phyloP scores from a whole-genome alignment of 2,329 filamentous ascomycete species.

The Didymellaceae sp. region DNA sequence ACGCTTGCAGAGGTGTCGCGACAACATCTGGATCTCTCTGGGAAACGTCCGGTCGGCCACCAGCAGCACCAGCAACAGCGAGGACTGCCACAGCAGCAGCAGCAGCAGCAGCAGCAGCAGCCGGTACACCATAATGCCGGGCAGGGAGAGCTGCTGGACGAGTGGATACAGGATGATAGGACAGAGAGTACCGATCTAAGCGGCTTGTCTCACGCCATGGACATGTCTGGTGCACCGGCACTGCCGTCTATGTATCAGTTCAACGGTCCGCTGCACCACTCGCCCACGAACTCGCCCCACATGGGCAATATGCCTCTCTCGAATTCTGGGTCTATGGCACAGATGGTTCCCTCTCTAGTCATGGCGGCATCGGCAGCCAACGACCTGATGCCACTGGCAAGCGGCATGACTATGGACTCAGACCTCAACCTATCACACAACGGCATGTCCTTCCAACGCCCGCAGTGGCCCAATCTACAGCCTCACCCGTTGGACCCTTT shows the following conservation, averaged over 20 bases:
- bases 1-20: slow-evolving; percentile 88
- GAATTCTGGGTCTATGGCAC: slow-evolving; percentile 38
- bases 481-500: slow-evolving; percentile 42
- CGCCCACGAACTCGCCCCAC: slow-evolving; percentile 45
- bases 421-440: slow-evolving; percentile 41
- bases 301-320: slow-evolving; percentile 41
- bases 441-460: slow-evolving; percentile 43
- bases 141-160: slow-evolving; percentile 43
- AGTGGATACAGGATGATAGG: slow-evolving; percentile 49
- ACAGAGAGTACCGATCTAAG: slow-evolving; percentile 37
- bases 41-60: slow-evolving; percentile 50
- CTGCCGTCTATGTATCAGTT: slow-evolving; percentile 50
- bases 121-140: slow-evolving; percentile 22
- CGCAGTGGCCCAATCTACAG: slow-evolving; percentile 41
- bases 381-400: slow-evolving; percentile 47
- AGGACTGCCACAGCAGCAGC: slow-evolving; percentile 11
- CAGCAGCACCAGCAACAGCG: slow-evolving; percentile 6
- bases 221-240: slow-evolving; percentile 43
- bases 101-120: slow-evolving; percentile 13
- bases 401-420: slow-evolving; percentile 44
- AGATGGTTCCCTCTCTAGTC: slow-evolving; percentile 48
- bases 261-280: slow-evolving; percentile 45
- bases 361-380: slow-evolving; percentile 51
- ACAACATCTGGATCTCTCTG: slow-evolving; percentile 67
- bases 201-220: slow-evolving; percentile 38